Base-by-base conservation (phyloP, 108 stramenopile genomes). In the Cylindrotheca closterium region DNA sequence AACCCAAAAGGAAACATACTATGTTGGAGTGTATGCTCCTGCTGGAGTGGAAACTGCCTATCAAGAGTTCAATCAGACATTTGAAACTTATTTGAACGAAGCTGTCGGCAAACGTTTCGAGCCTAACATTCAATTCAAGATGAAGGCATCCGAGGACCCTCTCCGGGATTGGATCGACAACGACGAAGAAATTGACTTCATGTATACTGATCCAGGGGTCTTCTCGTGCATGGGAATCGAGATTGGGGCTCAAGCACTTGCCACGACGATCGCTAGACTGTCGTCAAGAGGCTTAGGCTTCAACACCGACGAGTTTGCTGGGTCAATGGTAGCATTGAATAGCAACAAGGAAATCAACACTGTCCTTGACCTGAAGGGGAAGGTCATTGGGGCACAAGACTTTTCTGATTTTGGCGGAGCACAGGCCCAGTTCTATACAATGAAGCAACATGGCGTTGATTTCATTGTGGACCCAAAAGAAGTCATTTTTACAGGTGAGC, bases 211-310 rank as follows among this genome's bases (percentile, higher is more conserved):
- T 47, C 70, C 76, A 15, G 47, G 55, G 2, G 59, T 56, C 37
- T 77, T 55, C 29, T 60, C 70, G 0, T 77, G 76, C 46, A 71
- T 77, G 17, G 76, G 55, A 12, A 55, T 59, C 2, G 70, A 77
- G 52, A 24, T 71, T 50, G 68, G 65, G 24, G 65, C 65, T 3
- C 17, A 70, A 26, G 18, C 65, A n/a, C 27, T 77, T 22, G 76
- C 48, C 17, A 57, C 65, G 15, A 42, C 37, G 7, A 42, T 42
- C 37, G 37, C 15, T 15, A 42, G 37, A 10, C 37, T 42, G 10
- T 7, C 7, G 15, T 10, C 10, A 7, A 42, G 37, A 15, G 37
- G 37, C 15, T 15, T 7, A 15, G 37, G 15, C 10, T 42, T 10
- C 15, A 42, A 15, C 37, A 10, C 15, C 7, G 37, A 42, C 15